Conservation (phyloP, 495 filamentous ascomycete genomes). For the Penicillium roqueforti region DNA sequence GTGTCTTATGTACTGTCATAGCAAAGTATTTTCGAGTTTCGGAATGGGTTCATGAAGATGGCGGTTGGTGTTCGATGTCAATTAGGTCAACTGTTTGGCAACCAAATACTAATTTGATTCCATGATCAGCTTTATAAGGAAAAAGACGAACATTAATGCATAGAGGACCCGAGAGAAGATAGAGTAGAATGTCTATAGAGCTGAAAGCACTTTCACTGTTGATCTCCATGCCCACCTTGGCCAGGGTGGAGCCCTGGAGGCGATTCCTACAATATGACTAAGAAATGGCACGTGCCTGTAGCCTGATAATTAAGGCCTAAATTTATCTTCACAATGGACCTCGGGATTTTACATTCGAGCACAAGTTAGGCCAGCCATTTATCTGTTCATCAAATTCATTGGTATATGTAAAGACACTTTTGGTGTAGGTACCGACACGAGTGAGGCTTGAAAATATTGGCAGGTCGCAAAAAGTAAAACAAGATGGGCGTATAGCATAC, state of each 20-base stretch:
- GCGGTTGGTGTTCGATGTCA: neutral
- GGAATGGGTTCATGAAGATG: neutral
- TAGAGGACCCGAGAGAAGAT: neutral
- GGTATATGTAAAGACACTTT: constrained; percentile 1
- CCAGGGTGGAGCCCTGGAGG: neutral
- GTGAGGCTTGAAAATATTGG: neutral
- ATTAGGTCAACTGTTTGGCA: neutral
- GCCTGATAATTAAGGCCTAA: neutral
- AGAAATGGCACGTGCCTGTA: neutral
- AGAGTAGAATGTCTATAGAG: neutral
- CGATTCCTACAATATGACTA: constrained; percentile 1
- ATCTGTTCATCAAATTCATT: neutral
- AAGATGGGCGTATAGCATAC: neutral
- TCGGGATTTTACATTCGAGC: neutral
- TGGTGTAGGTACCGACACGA: neutral
- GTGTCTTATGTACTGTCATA: neutral
- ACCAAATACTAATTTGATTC: neutral
- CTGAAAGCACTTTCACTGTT: neutral
- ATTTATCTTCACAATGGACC: neutral
- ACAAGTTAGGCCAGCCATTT: neutral
- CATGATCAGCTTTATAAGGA: neutral
- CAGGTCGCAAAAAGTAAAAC: neutral
- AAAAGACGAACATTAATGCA: neutral
- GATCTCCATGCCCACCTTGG: neutral
- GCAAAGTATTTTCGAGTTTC: neutral